phyloP scores from a whole-genome alignment of 352 stramenopile species.

The Phytophthora capsici region DNA sequence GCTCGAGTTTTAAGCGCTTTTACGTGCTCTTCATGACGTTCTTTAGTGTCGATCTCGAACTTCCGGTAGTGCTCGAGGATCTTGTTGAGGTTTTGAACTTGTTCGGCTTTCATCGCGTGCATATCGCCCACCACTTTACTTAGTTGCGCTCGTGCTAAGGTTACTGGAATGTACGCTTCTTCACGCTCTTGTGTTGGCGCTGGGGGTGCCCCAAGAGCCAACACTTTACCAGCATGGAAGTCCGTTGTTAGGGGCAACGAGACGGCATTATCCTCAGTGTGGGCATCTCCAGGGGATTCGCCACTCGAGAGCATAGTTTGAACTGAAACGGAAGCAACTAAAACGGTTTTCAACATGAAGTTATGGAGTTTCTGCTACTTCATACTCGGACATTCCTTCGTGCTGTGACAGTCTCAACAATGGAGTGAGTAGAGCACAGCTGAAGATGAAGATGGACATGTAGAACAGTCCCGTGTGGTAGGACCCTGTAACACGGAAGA shows the following conservation, averaged over 20 bases:
- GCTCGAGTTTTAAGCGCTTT: slow-evolving; percentile 48
- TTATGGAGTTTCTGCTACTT: slow-evolving; percentile 7
- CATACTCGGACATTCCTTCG: neutral
- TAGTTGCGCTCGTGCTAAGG: slow-evolving; percentile 63
- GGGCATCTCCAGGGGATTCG: neutral
- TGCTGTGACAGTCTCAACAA: slow-evolving; percentile 22
- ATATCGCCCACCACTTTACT: slow-evolving; percentile 79
- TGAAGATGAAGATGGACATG: slow-evolving; percentile 65
- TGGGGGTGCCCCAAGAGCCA: slow-evolving; percentile 12
- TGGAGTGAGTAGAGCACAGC: slow-evolving; percentile 48
- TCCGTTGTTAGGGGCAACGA: slow-evolving; percentile 41
- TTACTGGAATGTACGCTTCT: slow-evolving; percentile 77
- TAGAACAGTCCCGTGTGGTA: slow-evolving; percentile 46
- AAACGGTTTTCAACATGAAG: neutral
- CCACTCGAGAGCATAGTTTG: neutral
- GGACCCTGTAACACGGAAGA: slow-evolving; percentile 57
- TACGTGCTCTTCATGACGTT: slow-evolving; percentile 65
- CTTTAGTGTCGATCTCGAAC: slow-evolving; percentile 65
- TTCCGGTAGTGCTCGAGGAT: slow-evolving; percentile 63
- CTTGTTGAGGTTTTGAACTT: slow-evolving; percentile 49
- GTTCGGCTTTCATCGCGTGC: slow-evolving; percentile 77
- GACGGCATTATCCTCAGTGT: neutral
- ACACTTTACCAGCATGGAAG: slow-evolving; percentile 62
- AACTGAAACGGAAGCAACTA: slow-evolving; percentile 10
- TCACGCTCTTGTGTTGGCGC: slow-evolving; percentile 38